Base-by-base conservation (phyloP, 2,329 filamentous ascomycete genomes). In the Neopestalotiopsis clavispora region DNA sequence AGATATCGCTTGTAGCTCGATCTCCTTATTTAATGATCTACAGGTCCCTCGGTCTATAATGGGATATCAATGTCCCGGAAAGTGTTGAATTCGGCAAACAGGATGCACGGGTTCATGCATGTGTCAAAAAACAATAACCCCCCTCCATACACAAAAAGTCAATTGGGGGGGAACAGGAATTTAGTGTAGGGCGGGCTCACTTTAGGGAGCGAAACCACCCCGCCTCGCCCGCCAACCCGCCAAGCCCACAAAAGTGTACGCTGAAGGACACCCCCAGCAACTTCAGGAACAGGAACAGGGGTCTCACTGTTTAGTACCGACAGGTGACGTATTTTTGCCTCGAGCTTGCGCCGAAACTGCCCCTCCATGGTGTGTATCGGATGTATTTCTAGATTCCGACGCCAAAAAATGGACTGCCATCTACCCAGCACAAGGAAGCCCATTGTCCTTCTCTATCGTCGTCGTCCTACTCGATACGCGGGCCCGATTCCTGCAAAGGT, bases 301-400 rank as follows among this genome's bases (percentile, higher is more conserved):
- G 45, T 52, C 45, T 52, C 45, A 7, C 10, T 38, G 3, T 38
- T 38, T 52, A 52, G 28, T 59, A 59, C 13, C 23, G 23, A 12
- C 28, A 12, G 38, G 62, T 65, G 62, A 65, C 62, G 62, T 45
- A 65, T n/a, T n/a, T 30, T 30, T 20, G 12, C n/a, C 59, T 34
- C 20, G 32, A 20, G 59, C 45, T 52, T 20, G n/a, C 45, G 45
- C 45, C 45, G 45, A 52, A 9, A n/a, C 45, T 52, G 30, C 59
- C 59, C 59, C 59, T 62, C 32, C 30, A 20, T 62, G 30, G n/a
- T 13, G 14, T 62, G 6, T 40, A 62, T 66, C 63, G 63, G 63
- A n/a, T 32, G 30, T 66, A 56, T 57, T 66, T 66, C 49, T 66
- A 23, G 28, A 30, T 32, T 28, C 63, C 63, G 63, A 66, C 30